These are phyloP conservation scores for Acanthamoeba royreba DNA, from an alignment of 208 protist species.

Conservation along the genomic window DNA sequence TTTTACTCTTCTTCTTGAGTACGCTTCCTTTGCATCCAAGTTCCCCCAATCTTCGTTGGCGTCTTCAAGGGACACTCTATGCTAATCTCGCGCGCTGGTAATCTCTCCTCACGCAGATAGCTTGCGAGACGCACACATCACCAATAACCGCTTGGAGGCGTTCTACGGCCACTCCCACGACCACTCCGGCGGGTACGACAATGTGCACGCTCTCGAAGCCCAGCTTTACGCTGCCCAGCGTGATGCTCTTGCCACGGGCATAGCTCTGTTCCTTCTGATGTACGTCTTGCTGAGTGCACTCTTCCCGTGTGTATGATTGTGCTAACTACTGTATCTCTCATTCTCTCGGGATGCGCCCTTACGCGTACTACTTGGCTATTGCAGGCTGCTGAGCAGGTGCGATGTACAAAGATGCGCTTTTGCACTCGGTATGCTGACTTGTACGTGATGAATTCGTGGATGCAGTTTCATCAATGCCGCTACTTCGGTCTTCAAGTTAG, in stretches of 20 bases:
- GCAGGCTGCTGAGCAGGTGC: not conserved
- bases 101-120: too few relatives aligned
- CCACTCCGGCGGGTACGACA: not conserved
- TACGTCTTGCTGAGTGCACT: not conserved
- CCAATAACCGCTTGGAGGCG: not conserved
- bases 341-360: too few relatives aligned
- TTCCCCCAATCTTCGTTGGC: not conserved
- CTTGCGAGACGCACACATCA: not conserved
- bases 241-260: not conserved
- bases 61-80: not conserved
- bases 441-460: not conserved
- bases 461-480: not conserved
- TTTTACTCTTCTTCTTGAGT: not conserved
- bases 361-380: too few relatives aligned
- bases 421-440: too few relatives aligned
- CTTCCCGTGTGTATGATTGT: not conserved
- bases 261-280: not conserved
- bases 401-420: too few relatives aligned
- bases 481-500: not conserved
- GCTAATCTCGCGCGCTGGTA: too few relatives aligned
- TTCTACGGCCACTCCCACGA: not conserved
- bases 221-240: not conserved
- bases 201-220: not conserved
- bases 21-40: not conserved
- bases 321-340: too few relatives aligned